These are phyloP conservation scores for Epithemia pelagica DNA, from an alignment of 108 stramenopile genomes.

Conservation along the genomic window DNA sequence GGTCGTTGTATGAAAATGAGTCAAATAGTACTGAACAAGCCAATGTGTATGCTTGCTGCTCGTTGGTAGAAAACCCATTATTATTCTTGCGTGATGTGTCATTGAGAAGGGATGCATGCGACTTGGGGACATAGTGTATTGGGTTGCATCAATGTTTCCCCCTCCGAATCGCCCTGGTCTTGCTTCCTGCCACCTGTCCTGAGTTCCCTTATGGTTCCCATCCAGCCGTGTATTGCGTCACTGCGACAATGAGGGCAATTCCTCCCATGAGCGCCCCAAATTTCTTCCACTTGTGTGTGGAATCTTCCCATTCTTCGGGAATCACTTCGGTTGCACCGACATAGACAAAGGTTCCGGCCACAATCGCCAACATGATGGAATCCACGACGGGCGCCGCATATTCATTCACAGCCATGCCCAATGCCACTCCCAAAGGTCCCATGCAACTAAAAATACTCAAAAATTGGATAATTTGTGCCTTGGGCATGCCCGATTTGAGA, in stretches of 20 bases:
- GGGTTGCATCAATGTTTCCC: too few species aligned
- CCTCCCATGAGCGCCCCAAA: constrained; percentile 75
- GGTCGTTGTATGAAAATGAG: too few species aligned
- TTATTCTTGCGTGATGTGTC: too few species aligned
- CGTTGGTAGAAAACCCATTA: too few species aligned
- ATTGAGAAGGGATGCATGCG: too few species aligned
- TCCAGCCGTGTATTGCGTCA: constrained; percentile 70
- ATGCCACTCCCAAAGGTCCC: constrained; percentile 77
- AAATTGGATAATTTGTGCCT: constrained; percentile 66
- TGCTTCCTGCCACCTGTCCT: too few species aligned
- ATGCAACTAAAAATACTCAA: constrained; percentile 83
- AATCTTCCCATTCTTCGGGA: constrained; percentile 93
- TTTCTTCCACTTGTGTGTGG: constrained; percentile 91
- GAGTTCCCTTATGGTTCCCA: too few species aligned
- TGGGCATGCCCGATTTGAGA: constrained; percentile 90
- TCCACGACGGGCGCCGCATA: constrained; percentile 87
- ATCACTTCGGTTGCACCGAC: constrained; percentile 97
- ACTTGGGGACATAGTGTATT: too few species aligned
- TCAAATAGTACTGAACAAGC: too few species aligned
- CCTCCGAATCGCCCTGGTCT: too few species aligned
- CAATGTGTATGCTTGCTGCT: too few species aligned
- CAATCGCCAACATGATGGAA: constrained; percentile 90
- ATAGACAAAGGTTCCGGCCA: constrained; percentile 98
- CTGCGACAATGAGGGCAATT: constrained; percentile 70
- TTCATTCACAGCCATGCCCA: constrained; percentile 85